Conservation (phyloP, 768 basidiomycete genomes). For the Xerocomellus amylosporus region DNA sequence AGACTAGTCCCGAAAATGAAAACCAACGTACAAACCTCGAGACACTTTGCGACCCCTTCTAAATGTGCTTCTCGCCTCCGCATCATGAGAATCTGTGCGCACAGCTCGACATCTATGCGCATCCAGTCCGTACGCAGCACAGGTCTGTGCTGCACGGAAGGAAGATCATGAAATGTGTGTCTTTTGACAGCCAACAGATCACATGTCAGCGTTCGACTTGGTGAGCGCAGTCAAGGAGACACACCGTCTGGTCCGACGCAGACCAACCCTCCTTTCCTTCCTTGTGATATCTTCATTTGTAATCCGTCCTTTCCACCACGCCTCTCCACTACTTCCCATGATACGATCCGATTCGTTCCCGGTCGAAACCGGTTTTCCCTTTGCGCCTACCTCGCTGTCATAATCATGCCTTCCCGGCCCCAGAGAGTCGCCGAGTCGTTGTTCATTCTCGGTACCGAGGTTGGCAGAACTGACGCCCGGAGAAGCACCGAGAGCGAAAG, state of each 20-base stretch:
- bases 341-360: constrained; percentile 42
- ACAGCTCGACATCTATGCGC: constrained; percentile 76
- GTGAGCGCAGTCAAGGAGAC: constrained; percentile 1
- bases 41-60: constrained; percentile 56
- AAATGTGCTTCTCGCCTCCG: constrained; percentile 65
- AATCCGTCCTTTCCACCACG: constrained; percentile 19
- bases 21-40: constrained; percentile 42
- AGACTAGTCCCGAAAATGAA: constrained; percentile 5
- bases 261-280: constrained; percentile 8
- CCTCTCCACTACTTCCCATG: constrained; percentile 11
- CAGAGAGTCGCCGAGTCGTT: constrained; percentile 5
- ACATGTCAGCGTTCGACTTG: not conserved
- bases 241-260: constrained; percentile 29
- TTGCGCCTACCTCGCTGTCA: constrained; percentile 1
- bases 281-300: constrained; percentile 16
- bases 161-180: constrained; percentile 64
- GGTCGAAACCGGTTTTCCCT: constrained; percentile 43
- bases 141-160: constrained; percentile 45
- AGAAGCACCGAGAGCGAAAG: constrained; percentile 30
- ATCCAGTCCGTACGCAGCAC: constrained; percentile 61
- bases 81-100: constrained; percentile 71
- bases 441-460: constrained; percentile 20
- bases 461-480: constrained; percentile 28
- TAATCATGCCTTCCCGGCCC: not conserved
- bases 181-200: constrained; percentile 36